phyloP scores from a whole-genome alignment of 164 flowering plant genomes.

The Malania oleifera region DNA sequence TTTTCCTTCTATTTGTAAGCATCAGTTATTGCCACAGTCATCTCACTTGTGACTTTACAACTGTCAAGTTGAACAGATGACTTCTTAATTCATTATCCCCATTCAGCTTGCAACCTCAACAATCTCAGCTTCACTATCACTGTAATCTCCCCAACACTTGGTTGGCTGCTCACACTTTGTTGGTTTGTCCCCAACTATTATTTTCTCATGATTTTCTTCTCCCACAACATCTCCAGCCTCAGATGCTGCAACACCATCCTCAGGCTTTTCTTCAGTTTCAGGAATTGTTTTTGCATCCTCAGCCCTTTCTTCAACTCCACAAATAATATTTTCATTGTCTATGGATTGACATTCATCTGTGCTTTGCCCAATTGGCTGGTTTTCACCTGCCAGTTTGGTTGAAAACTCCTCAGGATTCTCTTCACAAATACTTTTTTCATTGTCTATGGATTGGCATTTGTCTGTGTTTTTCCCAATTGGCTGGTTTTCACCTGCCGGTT shows the following conservation, averaged over 20 bases:
- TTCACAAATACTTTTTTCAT: too few relatives aligned
- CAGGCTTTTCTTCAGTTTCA: slow-evolving; percentile 25
- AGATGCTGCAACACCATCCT: slow-evolving; percentile 7
- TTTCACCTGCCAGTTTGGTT: too few relatives aligned
- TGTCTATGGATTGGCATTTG: too few relatives aligned
- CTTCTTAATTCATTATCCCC: background rate
- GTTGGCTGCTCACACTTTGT: slow-evolving; percentile 41
- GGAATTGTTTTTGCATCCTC: too few relatives aligned
- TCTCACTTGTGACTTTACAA: background rate
- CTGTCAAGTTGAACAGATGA: background rate
- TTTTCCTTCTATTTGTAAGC: background rate
- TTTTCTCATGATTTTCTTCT: slow-evolving; percentile 21
- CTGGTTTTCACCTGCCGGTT: too few relatives aligned
- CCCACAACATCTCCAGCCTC: slow-evolving; percentile 13
- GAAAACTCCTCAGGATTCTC: too few relatives aligned
- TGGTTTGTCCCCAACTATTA: slow-evolving; percentile 27
- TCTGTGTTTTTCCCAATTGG: too few relatives aligned
- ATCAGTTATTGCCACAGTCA: background rate
- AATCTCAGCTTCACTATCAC: slow-evolving; percentile 62
- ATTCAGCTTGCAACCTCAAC: slow-evolving; percentile 44
- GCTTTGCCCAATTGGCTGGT: too few relatives aligned
- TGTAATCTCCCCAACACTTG: slow-evolving; percentile 87
- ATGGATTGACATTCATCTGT: too few relatives aligned
- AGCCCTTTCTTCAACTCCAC: too few relatives aligned
- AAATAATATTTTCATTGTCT: too few relatives aligned